These are phyloP conservation scores for Aspergillus pseudonomiae DNA, from an alignment of 2,329 filamentous ascomycete species.

Conservation along the genomic window DNA sequence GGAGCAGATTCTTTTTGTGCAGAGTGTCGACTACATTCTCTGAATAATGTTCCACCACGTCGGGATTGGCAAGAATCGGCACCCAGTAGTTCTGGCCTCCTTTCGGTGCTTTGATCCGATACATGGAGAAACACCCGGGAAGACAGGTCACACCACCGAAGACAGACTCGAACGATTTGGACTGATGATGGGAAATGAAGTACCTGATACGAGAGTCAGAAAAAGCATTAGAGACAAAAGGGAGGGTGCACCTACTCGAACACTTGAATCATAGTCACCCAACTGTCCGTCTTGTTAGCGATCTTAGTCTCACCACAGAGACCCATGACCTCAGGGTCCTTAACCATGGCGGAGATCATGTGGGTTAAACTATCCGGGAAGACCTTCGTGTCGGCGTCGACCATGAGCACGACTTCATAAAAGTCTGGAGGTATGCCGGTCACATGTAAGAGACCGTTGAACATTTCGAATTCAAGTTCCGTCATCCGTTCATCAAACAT, in stretches of 20 bases:
- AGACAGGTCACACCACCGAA: slow-evolving; percentile 99
- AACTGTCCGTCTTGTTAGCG: slow-evolving; percentile 92
- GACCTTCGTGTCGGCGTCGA: slow-evolving; percentile 98
- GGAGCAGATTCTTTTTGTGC: slow-evolving; percentile 93
- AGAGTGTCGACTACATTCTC: slow-evolving; percentile 98
- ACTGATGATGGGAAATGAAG: slow-evolving; percentile 96
- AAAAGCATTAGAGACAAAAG: slow-evolving; percentile 1
- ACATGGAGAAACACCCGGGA: slow-evolving; percentile 99
- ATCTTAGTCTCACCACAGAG: slow-evolving; percentile 99
- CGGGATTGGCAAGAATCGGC: slow-evolving; percentile 95
- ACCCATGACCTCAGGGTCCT: slow-evolving; percentile 98
- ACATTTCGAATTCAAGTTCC: slow-evolving; percentile 98
- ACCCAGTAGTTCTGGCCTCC: slow-evolving; percentile 99
- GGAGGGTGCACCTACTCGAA: slow-evolving; percentile 67
- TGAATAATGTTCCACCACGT: slow-evolving; percentile 98
- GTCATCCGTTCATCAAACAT: slow-evolving; percentile 99
- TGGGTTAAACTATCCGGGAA: slow-evolving; percentile 98
- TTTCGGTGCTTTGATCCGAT: slow-evolving; percentile 98
- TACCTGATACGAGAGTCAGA: slow-evolving; percentile 55
- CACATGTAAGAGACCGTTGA: slow-evolving; percentile 98
- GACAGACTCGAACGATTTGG: slow-evolving; percentile 96
- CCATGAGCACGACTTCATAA: slow-evolving; percentile 98
- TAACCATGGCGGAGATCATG: slow-evolving; percentile 99
- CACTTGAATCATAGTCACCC: slow-evolving; percentile 97
- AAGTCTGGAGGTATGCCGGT: slow-evolving; percentile 98